These are phyloP conservation scores for Pisolithus thermaeus DNA, from an alignment of 1,284 basidiomycete species.

Conservation along the genomic window DNA sequence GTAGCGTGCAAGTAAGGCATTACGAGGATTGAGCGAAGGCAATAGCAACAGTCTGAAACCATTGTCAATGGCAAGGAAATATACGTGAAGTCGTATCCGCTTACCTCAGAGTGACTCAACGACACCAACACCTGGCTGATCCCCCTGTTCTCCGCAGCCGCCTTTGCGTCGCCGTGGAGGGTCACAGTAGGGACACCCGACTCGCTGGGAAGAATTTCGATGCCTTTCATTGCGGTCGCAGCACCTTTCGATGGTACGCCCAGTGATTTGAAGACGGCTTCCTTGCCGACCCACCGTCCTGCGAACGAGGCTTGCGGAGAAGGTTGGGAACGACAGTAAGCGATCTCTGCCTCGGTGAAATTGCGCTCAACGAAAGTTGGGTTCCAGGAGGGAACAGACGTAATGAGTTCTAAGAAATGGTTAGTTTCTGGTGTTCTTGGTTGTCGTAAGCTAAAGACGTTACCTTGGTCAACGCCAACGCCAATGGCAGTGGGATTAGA, in stretches of 20 bases:
- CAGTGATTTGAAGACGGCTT: slow-evolving; percentile 98
- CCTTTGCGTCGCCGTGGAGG: slow-evolving; percentile 80
- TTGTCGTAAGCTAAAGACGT: slow-evolving; percentile 1
- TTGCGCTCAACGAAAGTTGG: slow-evolving; percentile 88
- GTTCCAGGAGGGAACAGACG: slow-evolving; percentile 86
- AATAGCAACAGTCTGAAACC: slow-evolving; percentile 63
- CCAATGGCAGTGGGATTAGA: slow-evolving; percentile 48
- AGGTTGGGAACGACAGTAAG: slow-evolving; percentile 86
- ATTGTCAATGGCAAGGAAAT: slow-evolving; percentile 13
- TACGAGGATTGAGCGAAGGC: slow-evolving; percentile 71
- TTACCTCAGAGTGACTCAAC: slow-evolving; percentile 85
- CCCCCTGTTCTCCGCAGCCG: slow-evolving; percentile 69
- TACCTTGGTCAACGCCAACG: slow-evolving; percentile 85
- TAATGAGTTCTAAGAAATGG: slow-evolving; percentile 74
- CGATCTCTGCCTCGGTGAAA: slow-evolving; percentile 86
- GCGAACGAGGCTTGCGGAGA: slow-evolving; percentile 89
- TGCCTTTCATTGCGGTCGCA: slow-evolving; percentile 88
- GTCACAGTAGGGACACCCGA: slow-evolving; percentile 68
- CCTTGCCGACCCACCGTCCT: slow-evolving; percentile 96
- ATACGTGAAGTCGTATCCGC: slow-evolving; percentile 22
- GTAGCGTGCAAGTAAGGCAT: slow-evolving; percentile 6
- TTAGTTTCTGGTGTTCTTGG: slow-evolving; percentile 6
- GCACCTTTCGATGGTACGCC: slow-evolving; percentile 89
- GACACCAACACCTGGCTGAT: slow-evolving; percentile 78
- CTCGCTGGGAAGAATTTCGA: slow-evolving; percentile 83